Conservation (phyloP, 2,329 filamentous ascomycete genomes). For the Blastomyces silverae region DNA sequence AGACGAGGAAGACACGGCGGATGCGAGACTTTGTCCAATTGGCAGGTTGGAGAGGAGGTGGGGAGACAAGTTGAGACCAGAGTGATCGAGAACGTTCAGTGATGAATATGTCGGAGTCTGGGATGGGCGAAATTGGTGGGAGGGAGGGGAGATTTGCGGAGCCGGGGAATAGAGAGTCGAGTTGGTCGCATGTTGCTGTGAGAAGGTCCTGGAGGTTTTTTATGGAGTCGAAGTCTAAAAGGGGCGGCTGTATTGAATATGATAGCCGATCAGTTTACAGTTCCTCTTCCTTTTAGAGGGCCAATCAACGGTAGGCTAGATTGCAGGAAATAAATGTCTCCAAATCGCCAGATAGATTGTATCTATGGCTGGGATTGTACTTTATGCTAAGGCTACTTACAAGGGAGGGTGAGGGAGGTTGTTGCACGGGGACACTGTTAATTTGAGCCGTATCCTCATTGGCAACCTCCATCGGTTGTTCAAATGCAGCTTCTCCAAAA, state of each 20-base stretch:
- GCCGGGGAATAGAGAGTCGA: conserved; percentile 42
- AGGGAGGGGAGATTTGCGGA: conserved; percentile 34
- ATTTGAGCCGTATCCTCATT: conserved; percentile 24
- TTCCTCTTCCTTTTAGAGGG: conserved; percentile 4
- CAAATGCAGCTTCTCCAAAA: conserved; percentile 61
- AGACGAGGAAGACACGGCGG: conserved; percentile 88
- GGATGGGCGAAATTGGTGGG: conserved; percentile 36
- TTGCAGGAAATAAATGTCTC: conserved; percentile 16
- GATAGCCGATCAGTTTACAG: conserved; percentile 23
- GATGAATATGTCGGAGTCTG: conserved; percentile 59
- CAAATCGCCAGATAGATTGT: background rate
- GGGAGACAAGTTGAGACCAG: conserved; percentile 93
- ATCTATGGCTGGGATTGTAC: conserved; percentile 19
- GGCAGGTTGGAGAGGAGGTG: conserved; percentile 86
- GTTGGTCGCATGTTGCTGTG: conserved; percentile 33
- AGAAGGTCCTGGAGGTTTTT: conserved; percentile 41
- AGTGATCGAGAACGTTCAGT: conserved; percentile 82
- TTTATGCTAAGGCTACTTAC: conserved; percentile 36
- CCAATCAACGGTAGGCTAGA: conserved; percentile 21
- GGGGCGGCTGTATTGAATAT: conserved; percentile 28
- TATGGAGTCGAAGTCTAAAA: conserved; percentile 51
- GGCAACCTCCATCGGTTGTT: conserved; percentile 39
- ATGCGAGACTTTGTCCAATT: conserved; percentile 98
- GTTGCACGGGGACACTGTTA: conserved; percentile 22
- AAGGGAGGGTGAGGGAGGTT: conserved; percentile 36